Percentiles rank a stretch among this genome's conserved stretches.
Evolutionary conservation across 257 asterid genomes (phyloP).

Genomic region (Jacaranda copaia): DNA sequence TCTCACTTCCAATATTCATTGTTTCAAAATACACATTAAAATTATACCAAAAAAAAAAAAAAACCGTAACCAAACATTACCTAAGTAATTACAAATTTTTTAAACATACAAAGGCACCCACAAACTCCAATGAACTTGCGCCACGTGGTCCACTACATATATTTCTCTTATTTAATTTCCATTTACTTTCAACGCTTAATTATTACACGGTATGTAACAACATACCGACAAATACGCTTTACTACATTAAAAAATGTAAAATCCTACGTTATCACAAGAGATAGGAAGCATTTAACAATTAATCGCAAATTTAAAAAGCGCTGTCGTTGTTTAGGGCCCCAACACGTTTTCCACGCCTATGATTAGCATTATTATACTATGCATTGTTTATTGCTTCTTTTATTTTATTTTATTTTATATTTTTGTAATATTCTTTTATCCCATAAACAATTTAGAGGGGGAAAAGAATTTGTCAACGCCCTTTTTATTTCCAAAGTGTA

Average conservation of each 20-base stretch:
- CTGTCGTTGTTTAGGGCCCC: constrained; percentile 8
- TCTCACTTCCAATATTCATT: too few relatives aligned
- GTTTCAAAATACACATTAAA: too few relatives aligned
- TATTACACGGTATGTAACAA: neutral
- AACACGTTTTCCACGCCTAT: constrained; percentile 40
- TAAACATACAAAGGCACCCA: neutral
- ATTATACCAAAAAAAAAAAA: too few relatives aligned
- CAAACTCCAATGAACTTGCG: neutral
- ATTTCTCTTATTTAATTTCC: neutral
- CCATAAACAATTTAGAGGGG: neutral
- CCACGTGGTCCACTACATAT: neutral
- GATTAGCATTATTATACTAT: neutral
- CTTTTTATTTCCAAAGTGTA: neutral
- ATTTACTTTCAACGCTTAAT: neutral
- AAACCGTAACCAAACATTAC: too few relatives aligned
- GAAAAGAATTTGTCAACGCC: neutral
- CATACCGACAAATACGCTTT: too few relatives aligned
- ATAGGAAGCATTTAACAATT: constrained; percentile 17
- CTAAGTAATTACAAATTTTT: neutral
- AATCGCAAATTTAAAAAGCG: constrained; percentile 13
- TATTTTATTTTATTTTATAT: neutral
- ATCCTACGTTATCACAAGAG: too few relatives aligned
- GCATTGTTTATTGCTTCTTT: neutral
- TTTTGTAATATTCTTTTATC: neutral
- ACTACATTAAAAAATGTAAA: too few relatives aligned